phyloP scores from a whole-genome alignment of 305 asterid genomes.

The Solanum chacoense region DNA sequence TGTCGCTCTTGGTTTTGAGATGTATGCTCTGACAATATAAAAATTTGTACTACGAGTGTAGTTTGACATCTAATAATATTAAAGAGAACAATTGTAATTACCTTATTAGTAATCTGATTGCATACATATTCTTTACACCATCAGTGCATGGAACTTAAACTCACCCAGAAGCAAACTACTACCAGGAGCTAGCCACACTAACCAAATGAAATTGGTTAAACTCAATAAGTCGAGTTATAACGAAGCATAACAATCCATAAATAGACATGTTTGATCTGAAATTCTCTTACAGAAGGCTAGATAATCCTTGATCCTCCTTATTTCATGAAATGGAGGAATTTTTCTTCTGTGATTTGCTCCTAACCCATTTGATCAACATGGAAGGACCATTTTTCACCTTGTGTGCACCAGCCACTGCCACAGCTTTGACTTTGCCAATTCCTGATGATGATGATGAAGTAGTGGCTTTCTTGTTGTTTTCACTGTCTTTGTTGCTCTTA shows the following conservation, averaged over 20 bases:
- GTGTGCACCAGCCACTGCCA: constrained; percentile 41
- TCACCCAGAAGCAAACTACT: not conserved
- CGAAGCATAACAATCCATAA: not conserved
- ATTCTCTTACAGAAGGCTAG: not conserved
- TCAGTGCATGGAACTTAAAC: not conserved
- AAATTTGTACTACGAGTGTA: not conserved
- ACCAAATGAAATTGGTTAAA: not conserved
- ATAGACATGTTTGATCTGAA: not conserved
- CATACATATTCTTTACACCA: not conserved
- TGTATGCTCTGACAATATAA: not conserved
- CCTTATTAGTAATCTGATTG: not conserved
- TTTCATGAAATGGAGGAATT: constrained; percentile 22
- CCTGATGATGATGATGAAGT: constrained; percentile 27
- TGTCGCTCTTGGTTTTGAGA: not conserved
- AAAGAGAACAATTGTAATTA: not conserved
- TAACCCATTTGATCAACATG: constrained; percentile 60
- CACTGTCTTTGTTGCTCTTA: constrained; percentile 28
- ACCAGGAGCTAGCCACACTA: not conserved
- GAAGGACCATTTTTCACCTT: constrained; percentile 59
- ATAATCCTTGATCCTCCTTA: not conserved
- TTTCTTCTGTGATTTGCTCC: constrained; percentile 62
- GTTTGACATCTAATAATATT: not conserved
- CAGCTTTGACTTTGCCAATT: constrained; percentile 59
- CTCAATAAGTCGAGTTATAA: not conserved
- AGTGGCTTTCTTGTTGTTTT: constrained; percentile 22